Conservation (phyloP, 2,329 filamentous ascomycete genomes). For the Sporothrix inflata region DNA sequence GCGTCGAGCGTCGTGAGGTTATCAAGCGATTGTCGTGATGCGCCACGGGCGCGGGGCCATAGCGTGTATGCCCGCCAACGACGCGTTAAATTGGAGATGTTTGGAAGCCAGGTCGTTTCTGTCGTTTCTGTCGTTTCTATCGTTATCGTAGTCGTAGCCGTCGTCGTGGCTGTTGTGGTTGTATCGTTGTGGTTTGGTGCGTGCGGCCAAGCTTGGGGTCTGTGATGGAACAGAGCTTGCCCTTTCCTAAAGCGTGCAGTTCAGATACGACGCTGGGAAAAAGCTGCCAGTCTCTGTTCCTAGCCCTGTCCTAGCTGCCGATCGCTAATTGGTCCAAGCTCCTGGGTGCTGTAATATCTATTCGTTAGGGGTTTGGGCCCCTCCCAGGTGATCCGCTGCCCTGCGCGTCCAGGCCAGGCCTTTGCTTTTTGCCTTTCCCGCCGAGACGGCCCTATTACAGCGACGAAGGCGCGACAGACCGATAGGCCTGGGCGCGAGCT, state of each 20-base stretch:
- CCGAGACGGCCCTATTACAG: too few species aligned
- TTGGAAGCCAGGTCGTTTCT: neutral
- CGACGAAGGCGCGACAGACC: too few species aligned
- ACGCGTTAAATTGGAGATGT: neutral
- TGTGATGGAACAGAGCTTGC: neutral
- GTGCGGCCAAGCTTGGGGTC: neutral
- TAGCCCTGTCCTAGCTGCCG: neutral
- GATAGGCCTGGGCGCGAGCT: neutral
- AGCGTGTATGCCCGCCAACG: neutral
- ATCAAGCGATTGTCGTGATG: slow-evolving; percentile 13
- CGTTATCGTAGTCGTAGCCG: too few species aligned
- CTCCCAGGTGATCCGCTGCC: slow-evolving; percentile 1
- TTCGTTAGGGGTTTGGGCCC: neutral
- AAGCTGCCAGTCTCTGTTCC: neutral
- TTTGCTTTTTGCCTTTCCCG: too few species aligned
- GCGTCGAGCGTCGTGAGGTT: neutral
- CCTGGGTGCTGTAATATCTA: slow-evolving; percentile 8
- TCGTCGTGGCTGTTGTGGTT: neutral
- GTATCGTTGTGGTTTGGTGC: neutral
- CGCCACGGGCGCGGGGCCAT: slow-evolving; percentile 23
- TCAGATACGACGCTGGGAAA: neutral
- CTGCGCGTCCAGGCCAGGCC: neutral
- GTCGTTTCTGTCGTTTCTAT: neutral
- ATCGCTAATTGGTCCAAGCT: slow-evolving; percentile 20
- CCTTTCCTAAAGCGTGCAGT: neutral